Evolutionary conservation across 306 rosid species (phyloP).

Genomic region (Aeschynomene evenia): DNA sequence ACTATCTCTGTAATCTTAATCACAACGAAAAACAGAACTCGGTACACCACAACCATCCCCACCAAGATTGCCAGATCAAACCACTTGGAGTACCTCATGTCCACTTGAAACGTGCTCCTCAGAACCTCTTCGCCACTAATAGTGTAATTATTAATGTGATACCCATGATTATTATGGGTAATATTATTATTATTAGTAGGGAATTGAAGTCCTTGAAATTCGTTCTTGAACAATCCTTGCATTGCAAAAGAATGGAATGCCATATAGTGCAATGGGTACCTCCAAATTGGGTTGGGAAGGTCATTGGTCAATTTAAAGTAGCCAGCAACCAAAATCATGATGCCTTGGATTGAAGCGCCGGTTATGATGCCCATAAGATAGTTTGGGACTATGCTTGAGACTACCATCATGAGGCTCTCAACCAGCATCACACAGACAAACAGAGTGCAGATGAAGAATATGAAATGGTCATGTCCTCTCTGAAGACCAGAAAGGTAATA

Average conservation of each 20-base stretch:
- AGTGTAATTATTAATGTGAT: no score
- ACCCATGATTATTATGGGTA: no score
- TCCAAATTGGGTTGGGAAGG: slow-evolving; percentile 50
- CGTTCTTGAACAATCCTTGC: slow-evolving; percentile 69
- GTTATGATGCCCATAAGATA: slow-evolving; percentile 62
- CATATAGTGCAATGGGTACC: slow-evolving; percentile 50
- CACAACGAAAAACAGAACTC: slow-evolving; percentile 47
- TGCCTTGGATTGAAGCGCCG: slow-evolving; percentile 59
- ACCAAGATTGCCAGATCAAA: slow-evolving; percentile 52
- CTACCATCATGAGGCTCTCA: slow-evolving; percentile 70
- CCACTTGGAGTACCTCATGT: slow-evolving; percentile 63
- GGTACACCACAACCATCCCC: slow-evolving; percentile 56
- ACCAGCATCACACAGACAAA: slow-evolving; percentile 48
- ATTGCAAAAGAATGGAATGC: slow-evolving; percentile 57
- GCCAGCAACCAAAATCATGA: slow-evolving; percentile 64
- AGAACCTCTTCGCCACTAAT: slow-evolving; percentile 41
- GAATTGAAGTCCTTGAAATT: slow-evolving; percentile 44
- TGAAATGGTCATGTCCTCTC: slow-evolving; percentile 35
- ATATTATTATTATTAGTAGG: neutral
- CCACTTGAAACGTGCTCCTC: slow-evolving; percentile 34
- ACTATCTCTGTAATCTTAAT: slow-evolving; percentile 49
- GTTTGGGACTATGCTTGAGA: slow-evolving; percentile 58
- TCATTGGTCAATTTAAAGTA: slow-evolving; percentile 55
- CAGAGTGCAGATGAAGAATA: slow-evolving; percentile 38
- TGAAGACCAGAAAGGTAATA: slow-evolving; percentile 58